These are phyloP conservation scores for Pleurotus platypus DNA, from an alignment of 768 basidiomycete species.

Conservation along the genomic window DNA sequence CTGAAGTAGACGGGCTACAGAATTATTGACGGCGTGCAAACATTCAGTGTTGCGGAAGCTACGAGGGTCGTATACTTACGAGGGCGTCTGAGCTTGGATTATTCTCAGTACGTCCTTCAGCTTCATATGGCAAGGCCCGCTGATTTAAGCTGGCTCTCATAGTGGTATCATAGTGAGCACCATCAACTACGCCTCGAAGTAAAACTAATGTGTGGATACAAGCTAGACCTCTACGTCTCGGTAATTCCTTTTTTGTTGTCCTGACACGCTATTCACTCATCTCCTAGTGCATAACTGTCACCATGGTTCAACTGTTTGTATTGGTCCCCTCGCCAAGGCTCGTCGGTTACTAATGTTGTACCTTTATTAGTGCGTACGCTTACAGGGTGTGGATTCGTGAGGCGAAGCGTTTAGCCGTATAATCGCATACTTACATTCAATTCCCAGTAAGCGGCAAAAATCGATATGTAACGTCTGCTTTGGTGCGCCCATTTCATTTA, in stretches of 20 bases:
- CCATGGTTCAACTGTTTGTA: slow-evolving; percentile 1
- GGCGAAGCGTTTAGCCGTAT: too few relatives aligned
- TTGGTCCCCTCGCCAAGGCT: background rate
- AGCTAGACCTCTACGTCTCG: slow-evolving; percentile 5
- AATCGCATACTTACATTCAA: too few relatives aligned
- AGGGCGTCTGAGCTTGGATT: background rate
- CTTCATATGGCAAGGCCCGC: background rate
- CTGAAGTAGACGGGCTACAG: background rate
- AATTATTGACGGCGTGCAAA: background rate
- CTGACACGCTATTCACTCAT: too few relatives aligned
- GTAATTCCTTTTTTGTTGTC: background rate
- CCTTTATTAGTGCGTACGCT: background rate
- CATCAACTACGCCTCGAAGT: too few relatives aligned
- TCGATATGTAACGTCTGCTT: background rate
- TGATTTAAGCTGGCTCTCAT: too few relatives aligned
- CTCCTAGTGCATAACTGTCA: background rate
- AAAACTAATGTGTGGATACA: too few relatives aligned
- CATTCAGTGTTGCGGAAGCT: background rate
- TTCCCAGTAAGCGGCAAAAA: slow-evolving; percentile 2
- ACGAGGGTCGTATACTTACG: background rate
- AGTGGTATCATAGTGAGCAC: too few relatives aligned
- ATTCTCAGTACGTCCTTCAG: background rate
- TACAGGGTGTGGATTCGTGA: slow-evolving; percentile 1
- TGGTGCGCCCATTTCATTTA: background rate
- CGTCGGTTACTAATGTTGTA: too few relatives aligned